Base-by-base conservation (phyloP, 1,284 basidiomycete genomes). In the Heterobasidion irregulare region DNA sequence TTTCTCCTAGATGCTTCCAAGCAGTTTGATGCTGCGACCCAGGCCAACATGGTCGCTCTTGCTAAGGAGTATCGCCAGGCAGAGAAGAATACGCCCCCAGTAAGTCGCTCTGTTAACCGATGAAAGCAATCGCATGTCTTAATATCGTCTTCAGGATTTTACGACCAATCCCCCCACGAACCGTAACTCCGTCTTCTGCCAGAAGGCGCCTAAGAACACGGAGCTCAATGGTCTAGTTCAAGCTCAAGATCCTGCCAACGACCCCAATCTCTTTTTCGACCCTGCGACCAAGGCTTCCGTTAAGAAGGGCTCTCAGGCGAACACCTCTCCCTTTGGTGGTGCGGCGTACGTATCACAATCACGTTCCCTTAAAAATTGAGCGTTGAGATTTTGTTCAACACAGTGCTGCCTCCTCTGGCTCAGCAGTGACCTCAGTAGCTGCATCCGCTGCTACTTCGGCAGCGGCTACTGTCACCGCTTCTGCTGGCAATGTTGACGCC, bases 31-130 rank as follows among this genome's bases (percentile, higher is more conserved):
- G 72, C 65, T 34, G 66, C 74, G 13, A 81, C 78, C 1, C 74
- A 77, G 61, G 66, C 67, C 4, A 76, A 72, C 57, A 80, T 83
- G 79, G 73, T 84, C 60, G 68, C 71, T 6, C 68, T 82, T 54
- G 82, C 81, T 12, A 64, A 74, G 12, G 74, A 78, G 61, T 82
- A 82, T 64, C 76, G 81, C 51, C 77, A 82, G 61, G 73, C 67
- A 0, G 81, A 83, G 71, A 83, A 83, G 73, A 84, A 83, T 66
- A 82, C 80, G 1, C 79, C 80, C 64, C 80, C 79, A 33, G 78
- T 79, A 60, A 50, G 72, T 65, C 18, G 18, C n/a, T n/a, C 47
- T 51, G 55, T 35, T 46, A 2, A 9, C 43, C 38, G 33, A 10
- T 53, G 46, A 38, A 13, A 12, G 18, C 2, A 15, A 15, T 33